phyloP scores from a whole-genome alignment of 108 stramenopile species.

The Cyclostephanos invisitatus region DNA sequence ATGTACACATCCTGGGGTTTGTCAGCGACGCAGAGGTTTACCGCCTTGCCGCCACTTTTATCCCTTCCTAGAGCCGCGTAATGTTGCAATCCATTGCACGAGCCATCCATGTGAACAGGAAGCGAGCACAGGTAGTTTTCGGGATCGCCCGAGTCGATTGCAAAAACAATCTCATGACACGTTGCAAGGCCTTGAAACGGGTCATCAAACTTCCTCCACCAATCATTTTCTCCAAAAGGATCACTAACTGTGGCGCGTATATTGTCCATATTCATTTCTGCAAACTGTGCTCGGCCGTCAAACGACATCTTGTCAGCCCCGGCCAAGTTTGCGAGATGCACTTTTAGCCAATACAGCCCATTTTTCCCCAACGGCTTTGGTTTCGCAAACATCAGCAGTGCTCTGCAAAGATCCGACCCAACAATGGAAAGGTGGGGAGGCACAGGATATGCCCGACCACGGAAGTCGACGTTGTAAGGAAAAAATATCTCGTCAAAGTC shows the following conservation, averaged over 20 bases:
- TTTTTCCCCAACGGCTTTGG: conserved; percentile 87
- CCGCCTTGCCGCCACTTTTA: conserved; percentile 91
- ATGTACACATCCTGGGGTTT: conserved; percentile 97
- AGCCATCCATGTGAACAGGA: conserved; percentile 98
- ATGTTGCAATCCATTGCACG: conserved; percentile 99
- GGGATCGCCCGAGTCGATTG: conserved; percentile 92
- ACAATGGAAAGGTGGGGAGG: conserved; percentile 98
- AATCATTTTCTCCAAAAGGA: conserved; percentile 81
- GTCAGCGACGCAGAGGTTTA: conserved; percentile 91
- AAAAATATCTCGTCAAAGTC: conserved; percentile 93
- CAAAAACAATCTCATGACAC: conserved; percentile 90
- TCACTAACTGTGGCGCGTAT: conserved; percentile 78
- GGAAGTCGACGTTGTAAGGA: conserved; percentile 99
- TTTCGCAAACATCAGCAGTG: conserved; percentile 90
- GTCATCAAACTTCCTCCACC: conserved; percentile 96
- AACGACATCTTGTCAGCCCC: conserved; percentile 92
- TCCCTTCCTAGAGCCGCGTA: conserved; percentile 99
- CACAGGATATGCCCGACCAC: conserved; percentile 97
- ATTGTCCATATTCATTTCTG: conserved; percentile 87
- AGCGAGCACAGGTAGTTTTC: conserved; percentile 82
- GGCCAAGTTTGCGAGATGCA: conserved; percentile 96
- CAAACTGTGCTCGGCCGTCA: conserved; percentile 92
- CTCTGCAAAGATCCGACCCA: conserved; percentile 96
- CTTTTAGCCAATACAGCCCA: conserved; percentile 96
- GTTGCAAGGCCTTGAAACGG: conserved; percentile 99